phyloP scores from a whole-genome alignment of 129 eudicot genomes.

The Helianthus tuberosus region DNA sequence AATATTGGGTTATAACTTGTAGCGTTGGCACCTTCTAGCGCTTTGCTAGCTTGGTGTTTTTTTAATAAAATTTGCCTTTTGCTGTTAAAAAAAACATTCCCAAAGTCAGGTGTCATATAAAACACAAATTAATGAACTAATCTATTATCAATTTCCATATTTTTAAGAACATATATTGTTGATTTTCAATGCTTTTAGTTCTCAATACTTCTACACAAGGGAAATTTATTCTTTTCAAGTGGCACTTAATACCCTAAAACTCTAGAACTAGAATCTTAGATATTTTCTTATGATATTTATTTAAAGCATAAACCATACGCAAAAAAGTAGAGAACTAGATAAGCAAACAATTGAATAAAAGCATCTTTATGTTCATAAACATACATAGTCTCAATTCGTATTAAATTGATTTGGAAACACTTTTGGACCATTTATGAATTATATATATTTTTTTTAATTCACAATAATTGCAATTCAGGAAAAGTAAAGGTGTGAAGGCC shows the following conservation, averaged over 20 bases:
- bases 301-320: conserved; percentile 1
- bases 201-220: neutral
- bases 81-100: no score
- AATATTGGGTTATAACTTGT: no score
- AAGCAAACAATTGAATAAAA: conserved; percentile 5
- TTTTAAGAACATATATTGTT: no score
- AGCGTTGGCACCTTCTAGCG: no score
- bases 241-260: neutral
- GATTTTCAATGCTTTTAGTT: no score
- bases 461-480: conserved; percentile 25
- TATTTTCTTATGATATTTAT: neutral
- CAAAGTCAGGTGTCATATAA: no score
- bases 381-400: neutral
- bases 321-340: conserved; percentile 7
- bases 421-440: conserved; percentile 6
- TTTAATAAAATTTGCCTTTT: no score
- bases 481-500: conserved; percentile 27
- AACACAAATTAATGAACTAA: no score
- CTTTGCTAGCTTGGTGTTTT: no score
- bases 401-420: neutral
- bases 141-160: no score
- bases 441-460: neutral
- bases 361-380: conserved; percentile 2
- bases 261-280: conserved; percentile 7
- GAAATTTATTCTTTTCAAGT: neutral